A percentile compares a stretch with the other conserved stretches of the same genome.
Conservation (phyloP, 805 yeast species). For the Saturnispora diversa region DNA sequence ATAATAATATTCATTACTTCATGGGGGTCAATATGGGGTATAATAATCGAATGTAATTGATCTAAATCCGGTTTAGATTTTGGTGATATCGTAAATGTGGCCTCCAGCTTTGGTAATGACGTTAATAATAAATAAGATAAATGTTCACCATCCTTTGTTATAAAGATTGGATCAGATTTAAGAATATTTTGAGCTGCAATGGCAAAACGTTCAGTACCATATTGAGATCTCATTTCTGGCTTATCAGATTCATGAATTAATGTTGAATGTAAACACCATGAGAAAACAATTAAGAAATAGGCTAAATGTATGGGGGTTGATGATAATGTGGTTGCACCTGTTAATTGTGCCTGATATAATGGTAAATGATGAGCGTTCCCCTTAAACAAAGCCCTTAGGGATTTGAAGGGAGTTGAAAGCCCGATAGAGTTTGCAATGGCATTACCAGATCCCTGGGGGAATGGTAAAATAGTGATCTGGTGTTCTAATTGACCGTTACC, state of each 20-base stretch:
- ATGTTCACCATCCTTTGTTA: slow-evolving; percentile 33
- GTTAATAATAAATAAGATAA: slow-evolving; percentile 45
- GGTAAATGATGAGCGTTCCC: slow-evolving; percentile 29
- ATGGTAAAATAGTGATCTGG: slow-evolving; percentile 25
- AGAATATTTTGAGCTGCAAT: slow-evolving; percentile 58
- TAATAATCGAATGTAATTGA: slow-evolving; percentile 39
- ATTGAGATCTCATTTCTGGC: slow-evolving; percentile 46
- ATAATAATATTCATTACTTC: slow-evolving; percentile 47
- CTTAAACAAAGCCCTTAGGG: slow-evolving; percentile 32
- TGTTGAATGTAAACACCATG: slow-evolving; percentile 85
- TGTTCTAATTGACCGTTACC: too few relatives aligned
- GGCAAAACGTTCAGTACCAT: slow-evolving; percentile 61
- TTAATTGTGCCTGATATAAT: slow-evolving; percentile 38
- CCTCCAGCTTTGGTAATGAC: slow-evolving; percentile 49
- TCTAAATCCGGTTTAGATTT: slow-evolving; percentile 37
- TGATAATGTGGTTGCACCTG: slow-evolving; percentile 24
- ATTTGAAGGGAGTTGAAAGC: slow-evolving; percentile 27
- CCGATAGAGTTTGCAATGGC: slow-evolving; percentile 63
- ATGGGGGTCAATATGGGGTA: slow-evolving; percentile 29
- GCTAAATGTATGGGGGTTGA: background rate
- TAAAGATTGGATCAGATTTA: slow-evolving; percentile 40
- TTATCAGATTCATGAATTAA: slow-evolving; percentile 74
- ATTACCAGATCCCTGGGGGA: slow-evolving; percentile 87
- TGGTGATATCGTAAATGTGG: slow-evolving; percentile 58
- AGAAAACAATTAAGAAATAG: slow-evolving; percentile 53